Evolutionary conservation across 2,329 filamentous ascomycete genomes (phyloP).

Genomic region (Arthrobotrys sphaeroides): DNA sequence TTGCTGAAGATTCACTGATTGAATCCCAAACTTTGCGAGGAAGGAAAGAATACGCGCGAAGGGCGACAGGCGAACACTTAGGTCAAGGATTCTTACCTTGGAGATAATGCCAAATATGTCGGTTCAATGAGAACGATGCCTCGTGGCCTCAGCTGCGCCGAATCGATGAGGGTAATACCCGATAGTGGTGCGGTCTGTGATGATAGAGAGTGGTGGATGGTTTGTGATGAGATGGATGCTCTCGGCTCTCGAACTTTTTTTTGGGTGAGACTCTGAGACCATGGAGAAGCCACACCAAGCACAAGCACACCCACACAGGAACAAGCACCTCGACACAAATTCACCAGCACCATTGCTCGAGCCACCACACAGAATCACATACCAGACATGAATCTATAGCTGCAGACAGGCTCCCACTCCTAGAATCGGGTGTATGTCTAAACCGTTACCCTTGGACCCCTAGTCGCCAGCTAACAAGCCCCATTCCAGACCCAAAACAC

Average conservation of each 20-base stretch:
- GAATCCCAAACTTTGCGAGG: background rate
- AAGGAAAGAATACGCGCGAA: slow-evolving; percentile 31
- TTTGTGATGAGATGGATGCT: slow-evolving; percentile 23
- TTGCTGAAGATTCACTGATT: background rate
- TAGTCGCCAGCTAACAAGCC: background rate
- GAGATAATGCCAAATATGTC: background rate
- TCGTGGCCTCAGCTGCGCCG: background rate
- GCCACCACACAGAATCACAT: background rate
- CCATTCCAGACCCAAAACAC: slow-evolving; percentile 2
- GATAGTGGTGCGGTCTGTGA: background rate
- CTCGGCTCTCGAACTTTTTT: slow-evolving; percentile 6
- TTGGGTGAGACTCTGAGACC: slow-evolving; percentile 10
- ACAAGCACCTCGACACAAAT: background rate
- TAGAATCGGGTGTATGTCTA: too few relatives aligned
- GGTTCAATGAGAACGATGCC: background rate
- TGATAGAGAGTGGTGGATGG: background rate
- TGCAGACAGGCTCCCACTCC: too few relatives aligned
- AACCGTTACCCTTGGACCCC: slow-evolving; percentile 8
- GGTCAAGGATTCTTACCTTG: slow-evolving; percentile 5
- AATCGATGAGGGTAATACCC: background rate
- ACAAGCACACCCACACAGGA: background rate
- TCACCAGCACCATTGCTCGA: background rate
- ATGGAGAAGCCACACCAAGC: slow-evolving; percentile 15
- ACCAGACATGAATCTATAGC: slow-evolving; percentile 7
- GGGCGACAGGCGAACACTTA: slow-evolving; percentile 9